Evolutionary conservation across 2,329 filamentous ascomycete species (phyloP).

Genomic region (Periconia sp.): DNA sequence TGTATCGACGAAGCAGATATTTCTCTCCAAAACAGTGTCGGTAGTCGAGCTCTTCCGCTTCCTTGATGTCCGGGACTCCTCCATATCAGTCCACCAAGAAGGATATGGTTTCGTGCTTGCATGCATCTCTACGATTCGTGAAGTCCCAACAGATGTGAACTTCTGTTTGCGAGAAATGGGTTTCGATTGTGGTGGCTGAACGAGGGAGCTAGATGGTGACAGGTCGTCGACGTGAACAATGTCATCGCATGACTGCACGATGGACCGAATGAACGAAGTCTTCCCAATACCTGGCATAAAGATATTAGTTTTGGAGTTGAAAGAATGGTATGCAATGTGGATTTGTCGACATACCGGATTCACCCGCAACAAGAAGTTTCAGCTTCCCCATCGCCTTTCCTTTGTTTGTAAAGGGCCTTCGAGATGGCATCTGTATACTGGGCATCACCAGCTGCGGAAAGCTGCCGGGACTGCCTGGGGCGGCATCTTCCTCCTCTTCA

Average conservation of each 20-base stretch:
- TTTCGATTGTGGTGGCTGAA: conserved; percentile 23
- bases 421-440: conserved; percentile 85
- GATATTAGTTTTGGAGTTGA: conserved; percentile 10
- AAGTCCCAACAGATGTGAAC: conserved; percentile 20
- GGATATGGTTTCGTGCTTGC: conserved; percentile 67
- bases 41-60: conserved; percentile 64
- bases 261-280: conserved; percentile 83
- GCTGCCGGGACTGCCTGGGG: conserved; percentile 35
- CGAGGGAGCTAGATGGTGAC: conserved; percentile 28
- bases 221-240: conserved; percentile 89
- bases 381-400: conserved; percentile 83
- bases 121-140: conserved; percentile 43
- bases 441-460: conserved; percentile 93
- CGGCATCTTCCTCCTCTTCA: conserved; percentile 55
- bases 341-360: conserved; percentile 59
- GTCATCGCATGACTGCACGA: conserved; percentile 83
- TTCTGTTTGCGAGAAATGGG: conserved; percentile 30
- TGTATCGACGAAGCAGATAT: conserved; percentile 91
- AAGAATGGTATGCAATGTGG: not conserved
- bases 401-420: conserved; percentile 84
- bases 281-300: conserved; percentile 74
- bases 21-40: conserved; percentile 82
- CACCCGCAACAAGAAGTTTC: conserved; percentile 85
- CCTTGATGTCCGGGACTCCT: conserved; percentile 62
- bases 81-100: conserved; percentile 82